These are phyloP conservation scores for Penicillium sclerotigenum DNA, from an alignment of 2,329 filamentous ascomycete genomes.

Conservation along the genomic window DNA sequence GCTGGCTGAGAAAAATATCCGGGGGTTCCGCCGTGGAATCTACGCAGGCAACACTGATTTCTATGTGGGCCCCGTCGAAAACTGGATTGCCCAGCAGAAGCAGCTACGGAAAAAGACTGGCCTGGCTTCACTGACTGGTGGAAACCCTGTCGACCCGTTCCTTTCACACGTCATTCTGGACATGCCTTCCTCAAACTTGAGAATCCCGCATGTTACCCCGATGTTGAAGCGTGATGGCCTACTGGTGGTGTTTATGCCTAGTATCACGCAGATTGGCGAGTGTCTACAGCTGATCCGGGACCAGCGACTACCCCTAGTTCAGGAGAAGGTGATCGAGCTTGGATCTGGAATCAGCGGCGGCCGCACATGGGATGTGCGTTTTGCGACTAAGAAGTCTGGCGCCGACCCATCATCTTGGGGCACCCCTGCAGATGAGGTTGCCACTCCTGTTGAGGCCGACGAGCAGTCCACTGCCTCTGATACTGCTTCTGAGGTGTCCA, in stretches of 20 bases:
- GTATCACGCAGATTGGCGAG: constrained; percentile 71
- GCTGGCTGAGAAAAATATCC: constrained; percentile 63
- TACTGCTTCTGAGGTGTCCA: constrained; percentile 1
- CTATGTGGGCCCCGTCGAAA: constrained; percentile 63
- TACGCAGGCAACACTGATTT: constrained; percentile 72
- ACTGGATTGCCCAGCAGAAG: constrained; percentile 59
- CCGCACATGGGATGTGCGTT: constrained; percentile 48
- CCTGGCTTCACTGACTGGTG: constrained; percentile 17
- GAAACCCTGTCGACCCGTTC: constrained; percentile 52
- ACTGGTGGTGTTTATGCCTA: constrained; percentile 70
- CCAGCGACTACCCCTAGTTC: constrained; percentile 52
- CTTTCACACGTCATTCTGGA: constrained; percentile 71
- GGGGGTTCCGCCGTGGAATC: constrained; percentile 65
- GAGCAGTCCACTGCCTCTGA: constrained; percentile 6
- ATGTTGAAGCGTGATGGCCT: constrained; percentile 63
- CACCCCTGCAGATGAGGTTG: constrained; percentile 17
- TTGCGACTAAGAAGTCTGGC: constrained; percentile 38
- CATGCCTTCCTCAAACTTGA: constrained; percentile 61
- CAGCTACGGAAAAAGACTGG: constrained; percentile 31
- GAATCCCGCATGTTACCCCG: constrained; percentile 44
- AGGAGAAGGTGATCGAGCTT: constrained; percentile 47
- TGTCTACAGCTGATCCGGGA: constrained; percentile 57
- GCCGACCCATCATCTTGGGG: constrained; percentile 35
- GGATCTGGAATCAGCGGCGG: constrained; percentile 47
- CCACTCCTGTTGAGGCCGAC: constrained; percentile 11